These are phyloP conservation scores for Exobasidium rhododendri DNA, from an alignment of 1,284 basidiomycete genomes.

Conservation along the genomic window DNA sequence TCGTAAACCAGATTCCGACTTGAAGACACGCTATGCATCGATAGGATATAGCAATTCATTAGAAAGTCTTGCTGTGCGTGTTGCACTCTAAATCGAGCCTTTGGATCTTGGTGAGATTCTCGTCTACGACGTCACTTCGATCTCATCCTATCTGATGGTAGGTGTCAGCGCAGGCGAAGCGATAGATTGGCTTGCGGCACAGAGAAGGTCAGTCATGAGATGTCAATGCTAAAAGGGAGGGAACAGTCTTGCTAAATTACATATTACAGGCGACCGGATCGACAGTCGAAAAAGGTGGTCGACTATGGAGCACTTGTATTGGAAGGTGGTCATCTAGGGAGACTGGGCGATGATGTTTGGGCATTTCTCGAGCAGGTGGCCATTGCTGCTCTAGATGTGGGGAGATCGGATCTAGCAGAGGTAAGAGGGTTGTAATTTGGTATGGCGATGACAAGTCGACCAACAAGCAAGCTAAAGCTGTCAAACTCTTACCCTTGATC, in stretches of 20 bases:
- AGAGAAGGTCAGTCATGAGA: conserved; percentile 32
- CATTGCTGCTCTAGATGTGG: conserved; percentile 79
- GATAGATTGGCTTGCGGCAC: conserved; percentile 35
- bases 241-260: not conserved
- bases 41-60: too few species aligned
- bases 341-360: conserved; percentile 60
- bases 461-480: not conserved
- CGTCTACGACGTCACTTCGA: too few species aligned
- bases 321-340: conserved; percentile 45
- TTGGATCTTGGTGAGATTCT: too few species aligned
- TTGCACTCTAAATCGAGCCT: too few species aligned
- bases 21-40: too few species aligned
- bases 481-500: not conserved
- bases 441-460: not conserved
- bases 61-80: too few species aligned
- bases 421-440: conserved; percentile 60
- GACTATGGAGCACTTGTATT: conserved; percentile 65
- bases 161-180: conserved; percentile 19
- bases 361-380: conserved; percentile 81
- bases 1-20: too few species aligned
- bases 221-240: not conserved
- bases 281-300: conserved; percentile 70
- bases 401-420: conserved; percentile 73
- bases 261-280: conserved; percentile 33
- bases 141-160: too few species aligned